Evolutionary conservation across 2,329 filamentous ascomycete genomes (phyloP), one percentile per base, ranked within the genome.

Genomic region (Aureobasidium subglaciale): DNA sequence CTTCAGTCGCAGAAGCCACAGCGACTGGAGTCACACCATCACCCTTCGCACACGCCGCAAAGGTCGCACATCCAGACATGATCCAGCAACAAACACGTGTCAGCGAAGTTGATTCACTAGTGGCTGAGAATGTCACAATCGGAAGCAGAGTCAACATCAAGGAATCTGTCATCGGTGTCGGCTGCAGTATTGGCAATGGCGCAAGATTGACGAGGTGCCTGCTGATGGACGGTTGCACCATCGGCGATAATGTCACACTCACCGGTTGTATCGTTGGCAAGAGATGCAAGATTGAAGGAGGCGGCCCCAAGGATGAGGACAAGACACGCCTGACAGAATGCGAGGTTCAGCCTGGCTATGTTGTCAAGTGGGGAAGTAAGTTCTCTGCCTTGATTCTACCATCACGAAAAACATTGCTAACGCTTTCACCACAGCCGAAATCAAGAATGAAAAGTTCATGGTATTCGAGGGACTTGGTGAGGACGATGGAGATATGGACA

Each of bases 91-190:
- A 86, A 53, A 90, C 87, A 43, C 93, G 89, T 4, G 87, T 97
- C 56, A 90, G 88, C 18, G 83, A 86, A 63, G 79, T 82, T 43
- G 92, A 96, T 73, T 88, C 84, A 61, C 78, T 97, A 2, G 82
- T 97, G 34, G 92, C 83, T 1, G 88, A 92, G 57, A 96, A 96
- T 65, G 90, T 95, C 37, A 90, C 85, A 1, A 84, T 97, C 0
- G 88, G 92, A 65, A 88, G 92, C 64, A 92, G 92, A 68, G 86
- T 84, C 22, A 87, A 90, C n/a, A 87, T 99, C 73, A 96, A 96
- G 70, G 90, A 96, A 70, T 87, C 80, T 34, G 89, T 96, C 27
- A 83, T 99, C 37, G 93, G 93, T 2, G 83, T 88, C 4, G 90
- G 89, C 63, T 95, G 90, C 68, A 86, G 88, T 64, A 92, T 99